Percentiles rank a stretch among this genome's conserved stretches.
These are phyloP conservation scores for Ophiostoma himal-ulmi DNA, from an alignment of 2,329 filamentous ascomycete species.

Conservation along the genomic window DNA sequence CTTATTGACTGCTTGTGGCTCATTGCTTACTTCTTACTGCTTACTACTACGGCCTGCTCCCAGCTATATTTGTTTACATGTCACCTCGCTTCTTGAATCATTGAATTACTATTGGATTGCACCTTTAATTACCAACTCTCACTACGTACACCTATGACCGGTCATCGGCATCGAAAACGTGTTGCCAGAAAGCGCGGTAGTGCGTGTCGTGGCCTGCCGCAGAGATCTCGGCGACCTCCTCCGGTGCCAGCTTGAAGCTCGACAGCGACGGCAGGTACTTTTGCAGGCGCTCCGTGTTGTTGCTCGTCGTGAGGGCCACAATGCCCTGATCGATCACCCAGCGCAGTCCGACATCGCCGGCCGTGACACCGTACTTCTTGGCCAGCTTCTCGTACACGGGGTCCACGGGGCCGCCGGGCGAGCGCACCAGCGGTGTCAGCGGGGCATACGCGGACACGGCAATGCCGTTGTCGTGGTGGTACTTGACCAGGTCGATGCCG, in stretches of 20 bases:
- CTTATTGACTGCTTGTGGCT: neutral
- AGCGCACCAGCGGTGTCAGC: constrained; percentile 47
- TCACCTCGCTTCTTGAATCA: neutral
- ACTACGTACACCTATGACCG: constrained; percentile 15
- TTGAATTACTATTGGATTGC: neutral
- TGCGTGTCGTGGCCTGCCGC: constrained; percentile 55
- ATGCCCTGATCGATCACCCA: constrained; percentile 57
- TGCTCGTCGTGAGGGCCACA: constrained; percentile 55
- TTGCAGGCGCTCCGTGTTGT: constrained; percentile 51
- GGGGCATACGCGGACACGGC: constrained; percentile 51
- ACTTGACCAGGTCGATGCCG: constrained; percentile 47
- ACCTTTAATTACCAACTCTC: neutral
- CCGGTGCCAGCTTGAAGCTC: constrained; percentile 53
- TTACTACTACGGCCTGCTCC: too few species aligned
- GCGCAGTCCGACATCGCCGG: constrained; percentile 52
- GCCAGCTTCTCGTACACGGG: constrained; percentile 46
- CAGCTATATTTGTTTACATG: neutral
- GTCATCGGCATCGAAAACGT: constrained; percentile 50
- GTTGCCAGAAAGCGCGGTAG: constrained; percentile 53
- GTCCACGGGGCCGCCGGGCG: constrained; percentile 49
- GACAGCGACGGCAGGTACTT: constrained; percentile 48
- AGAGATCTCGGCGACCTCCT: constrained; percentile 53
- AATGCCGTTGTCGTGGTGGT: constrained; percentile 53
- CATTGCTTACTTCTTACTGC: neutral
- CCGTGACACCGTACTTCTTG: constrained; percentile 52